Conservation (phyloP, 2,329 filamentous ascomycete species). For the Lachnellula suecica region DNA sequence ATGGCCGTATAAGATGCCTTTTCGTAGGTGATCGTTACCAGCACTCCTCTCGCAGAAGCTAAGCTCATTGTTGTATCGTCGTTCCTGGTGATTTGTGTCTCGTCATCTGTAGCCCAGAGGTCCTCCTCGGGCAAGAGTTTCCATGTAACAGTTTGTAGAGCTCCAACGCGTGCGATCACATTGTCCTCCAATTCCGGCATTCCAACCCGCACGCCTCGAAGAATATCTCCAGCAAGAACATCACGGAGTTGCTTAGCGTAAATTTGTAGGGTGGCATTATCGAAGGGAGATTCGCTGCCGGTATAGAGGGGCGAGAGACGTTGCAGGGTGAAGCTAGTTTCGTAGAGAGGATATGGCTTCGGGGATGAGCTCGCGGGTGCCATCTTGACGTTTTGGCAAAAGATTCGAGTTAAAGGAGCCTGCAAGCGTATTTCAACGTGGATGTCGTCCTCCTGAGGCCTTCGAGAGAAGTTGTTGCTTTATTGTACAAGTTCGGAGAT, state of each 20-base stretch:
- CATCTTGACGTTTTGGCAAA: constrained; percentile 10
- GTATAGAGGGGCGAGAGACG: constrained; percentile 46
- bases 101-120: constrained; percentile 27
- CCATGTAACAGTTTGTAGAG: constrained; percentile 43
- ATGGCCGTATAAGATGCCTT: constrained; percentile 30
- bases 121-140: constrained; percentile 40
- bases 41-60: constrained; percentile 20
- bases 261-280: constrained; percentile 35
- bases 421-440: not conserved
- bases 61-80: constrained; percentile 19
- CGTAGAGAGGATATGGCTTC: constrained; percentile 41
- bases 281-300: constrained; percentile 33
- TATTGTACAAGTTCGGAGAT: too few species aligned
- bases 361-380: constrained; percentile 7
- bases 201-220: constrained; percentile 45
- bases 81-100: constrained; percentile 8
- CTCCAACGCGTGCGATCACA: constrained; percentile 36
- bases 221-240: constrained; percentile 42
- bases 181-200: constrained; percentile 36
- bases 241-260: constrained; percentile 40
- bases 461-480: not conserved
- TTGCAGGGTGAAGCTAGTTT: constrained; percentile 42
- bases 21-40: constrained; percentile 30
- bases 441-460: not conserved
- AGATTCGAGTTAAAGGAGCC: not conserved